phyloP scores from a whole-genome alignment of 768 basidiomycete species.

The Podaxis sp. region DNA sequence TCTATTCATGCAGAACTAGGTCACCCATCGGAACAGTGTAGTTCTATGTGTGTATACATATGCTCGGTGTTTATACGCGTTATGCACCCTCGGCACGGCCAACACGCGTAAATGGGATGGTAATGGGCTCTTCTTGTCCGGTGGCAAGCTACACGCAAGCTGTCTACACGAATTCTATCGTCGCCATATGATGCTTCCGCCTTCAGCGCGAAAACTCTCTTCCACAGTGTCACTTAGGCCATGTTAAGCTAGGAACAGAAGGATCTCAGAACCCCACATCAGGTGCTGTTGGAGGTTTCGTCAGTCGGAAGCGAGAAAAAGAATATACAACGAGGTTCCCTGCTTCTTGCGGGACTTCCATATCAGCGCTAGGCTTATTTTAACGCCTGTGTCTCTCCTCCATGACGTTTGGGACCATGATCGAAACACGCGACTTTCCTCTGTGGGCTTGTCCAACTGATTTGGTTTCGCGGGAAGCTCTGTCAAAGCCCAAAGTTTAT shows the following conservation, averaged over 20 bases:
- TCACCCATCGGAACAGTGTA: background rate
- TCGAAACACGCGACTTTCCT: slow-evolving; percentile 2
- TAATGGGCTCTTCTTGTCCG: slow-evolving; percentile 4
- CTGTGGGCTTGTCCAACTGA: background rate
- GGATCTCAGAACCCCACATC: background rate
- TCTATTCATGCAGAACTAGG: background rate
- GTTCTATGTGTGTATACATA: background rate
- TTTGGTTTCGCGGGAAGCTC: slow-evolving; percentile 10
- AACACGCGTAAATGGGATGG: slow-evolving; percentile 11
- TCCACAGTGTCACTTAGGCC: background rate
- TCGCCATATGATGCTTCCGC: background rate
- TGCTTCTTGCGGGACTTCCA: slow-evolving; percentile 8
- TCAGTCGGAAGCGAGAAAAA: slow-evolving; percentile 14
- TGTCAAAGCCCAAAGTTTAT: slow-evolving; percentile 1
- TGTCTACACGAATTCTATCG: slow-evolving; percentile 1
- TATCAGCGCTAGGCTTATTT: slow-evolving; percentile 11
- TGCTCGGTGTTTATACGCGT: slow-evolving; percentile 13
- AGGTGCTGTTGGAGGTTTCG: slow-evolving; percentile 6
- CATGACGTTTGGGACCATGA: slow-evolving; percentile 7
- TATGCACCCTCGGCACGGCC: slow-evolving; percentile 14
- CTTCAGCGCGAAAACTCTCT: background rate
- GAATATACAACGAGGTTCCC: slow-evolving; percentile 12
- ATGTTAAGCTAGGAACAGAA: background rate
- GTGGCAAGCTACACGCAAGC: slow-evolving; percentile 3
- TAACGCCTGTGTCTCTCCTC: background rate